phyloP scores from a whole-genome alignment of 2,329 filamentous ascomycete species.

The Ceratocystis ficicola region DNA sequence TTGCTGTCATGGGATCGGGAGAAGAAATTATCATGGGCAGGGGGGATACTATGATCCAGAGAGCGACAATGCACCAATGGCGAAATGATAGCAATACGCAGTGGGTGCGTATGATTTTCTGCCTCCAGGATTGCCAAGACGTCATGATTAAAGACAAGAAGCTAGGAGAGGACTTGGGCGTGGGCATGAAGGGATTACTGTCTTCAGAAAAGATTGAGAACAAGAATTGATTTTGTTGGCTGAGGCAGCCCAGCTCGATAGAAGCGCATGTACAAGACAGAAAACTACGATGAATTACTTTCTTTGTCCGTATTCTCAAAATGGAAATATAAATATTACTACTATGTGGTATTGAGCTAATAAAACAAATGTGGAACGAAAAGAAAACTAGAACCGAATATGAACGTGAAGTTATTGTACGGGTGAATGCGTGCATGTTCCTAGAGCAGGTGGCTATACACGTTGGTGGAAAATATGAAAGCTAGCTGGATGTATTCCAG shows the following conservation, averaged over 20 bases:
- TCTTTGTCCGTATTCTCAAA: neutral
- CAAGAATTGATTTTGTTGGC: neutral
- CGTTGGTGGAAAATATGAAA: neutral
- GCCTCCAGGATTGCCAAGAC: slow-evolving; percentile 31
- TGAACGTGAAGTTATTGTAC: neutral
- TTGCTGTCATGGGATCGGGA: slow-evolving; percentile 42
- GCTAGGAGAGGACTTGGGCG: slow-evolving; percentile 18
- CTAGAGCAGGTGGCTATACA: neutral
- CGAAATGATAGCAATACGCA: slow-evolving; percentile 36
- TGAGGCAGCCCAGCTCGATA: neutral
- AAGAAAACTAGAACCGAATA: slow-evolving; percentile 1
- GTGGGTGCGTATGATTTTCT: slow-evolving; percentile 38
- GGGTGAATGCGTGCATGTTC: neutral
- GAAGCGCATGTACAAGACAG: no score
- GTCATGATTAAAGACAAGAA: slow-evolving; percentile 15
- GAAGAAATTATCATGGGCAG: slow-evolving; percentile 35
- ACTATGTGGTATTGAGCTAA: slow-evolving; percentile 24
- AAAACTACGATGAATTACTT: no score
- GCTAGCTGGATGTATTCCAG: no score
- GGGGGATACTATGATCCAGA: slow-evolving; percentile 45
- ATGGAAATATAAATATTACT: slow-evolving; percentile 7
- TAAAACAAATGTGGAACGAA: slow-evolving; percentile 26
- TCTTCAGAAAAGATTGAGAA: slow-evolving; percentile 11
- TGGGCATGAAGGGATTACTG: slow-evolving; percentile 14
- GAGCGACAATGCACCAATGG: slow-evolving; percentile 45